Evolutionary conservation across 352 stramenopile genomes (phyloP).

Genomic region (Pelagophyceae sp.): DNA sequence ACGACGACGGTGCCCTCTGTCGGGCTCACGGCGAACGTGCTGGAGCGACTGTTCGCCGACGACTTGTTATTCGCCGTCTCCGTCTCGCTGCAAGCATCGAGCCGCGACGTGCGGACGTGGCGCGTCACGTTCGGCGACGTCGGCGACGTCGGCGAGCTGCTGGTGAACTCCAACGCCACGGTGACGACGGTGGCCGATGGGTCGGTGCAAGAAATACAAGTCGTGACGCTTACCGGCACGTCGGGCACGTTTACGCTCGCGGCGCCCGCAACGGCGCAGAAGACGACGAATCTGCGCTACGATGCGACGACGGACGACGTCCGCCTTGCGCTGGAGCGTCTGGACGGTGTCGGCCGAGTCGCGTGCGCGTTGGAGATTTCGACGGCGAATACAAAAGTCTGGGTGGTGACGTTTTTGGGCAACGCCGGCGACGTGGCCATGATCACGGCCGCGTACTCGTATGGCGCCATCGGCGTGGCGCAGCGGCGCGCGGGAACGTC

Average conservation of each 20-base stretch:
- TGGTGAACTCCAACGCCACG: conserved; percentile 19
- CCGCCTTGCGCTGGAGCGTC: conserved; percentile 19
- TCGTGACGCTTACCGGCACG: conserved; percentile 17
- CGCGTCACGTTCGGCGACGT: conserved; percentile 17
- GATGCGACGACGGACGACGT: conserved; percentile 17
- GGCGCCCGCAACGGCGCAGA: neutral
- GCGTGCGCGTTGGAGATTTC: neutral
- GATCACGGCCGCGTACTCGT: conserved; percentile 15
- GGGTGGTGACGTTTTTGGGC: conserved; percentile 32
- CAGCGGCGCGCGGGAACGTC: conserved; percentile 23
- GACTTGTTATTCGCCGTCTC: neutral
- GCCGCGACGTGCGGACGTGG: conserved; percentile 17
- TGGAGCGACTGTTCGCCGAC: neutral
- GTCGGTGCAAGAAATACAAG: conserved; percentile 6
- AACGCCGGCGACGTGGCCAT: conserved; percentile 27
- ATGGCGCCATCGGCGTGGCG: conserved; percentile 21
- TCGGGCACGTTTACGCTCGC: conserved; percentile 19
- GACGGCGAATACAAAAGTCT: neutral
- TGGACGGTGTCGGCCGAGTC: conserved; percentile 25
- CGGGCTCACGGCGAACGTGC: neutral
- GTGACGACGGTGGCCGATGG: neutral
- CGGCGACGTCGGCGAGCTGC: conserved; percentile 20
- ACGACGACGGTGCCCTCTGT: neutral
- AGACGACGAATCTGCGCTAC: neutral
- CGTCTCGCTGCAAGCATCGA: conserved; percentile 6